These are phyloP conservation scores for Raddia guianensis DNA, from an alignment of 176 grass and related monocot species.

Conservation along the genomic window DNA sequence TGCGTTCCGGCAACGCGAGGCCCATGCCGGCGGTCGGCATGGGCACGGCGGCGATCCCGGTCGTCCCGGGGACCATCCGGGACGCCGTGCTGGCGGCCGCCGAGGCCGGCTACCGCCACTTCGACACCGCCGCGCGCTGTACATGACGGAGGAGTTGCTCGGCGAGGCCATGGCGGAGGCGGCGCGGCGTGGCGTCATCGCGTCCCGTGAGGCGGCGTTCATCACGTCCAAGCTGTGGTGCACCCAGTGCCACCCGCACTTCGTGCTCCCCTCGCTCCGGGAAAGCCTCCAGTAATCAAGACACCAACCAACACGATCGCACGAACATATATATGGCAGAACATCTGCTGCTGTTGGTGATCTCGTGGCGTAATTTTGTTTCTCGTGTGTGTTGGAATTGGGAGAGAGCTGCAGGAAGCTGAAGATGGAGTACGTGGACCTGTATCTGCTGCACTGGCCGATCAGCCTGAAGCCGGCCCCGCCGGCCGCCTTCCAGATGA, in stretches of 20 bases:
- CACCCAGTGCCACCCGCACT: conserved; percentile 58
- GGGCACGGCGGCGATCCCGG: conserved; percentile 42
- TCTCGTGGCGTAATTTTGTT: no score
- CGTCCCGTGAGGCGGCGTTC: conserved; percentile 62
- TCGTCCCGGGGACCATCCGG: background rate
- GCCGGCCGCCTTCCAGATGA: background rate
- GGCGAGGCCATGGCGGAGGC: conserved; percentile 53
- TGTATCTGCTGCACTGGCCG: conserved; percentile 74
- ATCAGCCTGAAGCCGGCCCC: conserved; percentile 45
- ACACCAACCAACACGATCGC: no score
- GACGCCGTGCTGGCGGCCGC: conserved; percentile 54
- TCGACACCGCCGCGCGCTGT: conserved; percentile 58
- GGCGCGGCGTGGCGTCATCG: conserved; percentile 36
- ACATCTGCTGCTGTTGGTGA: no score
- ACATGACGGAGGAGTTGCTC: conserved; percentile 47
- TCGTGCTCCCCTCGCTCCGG: conserved; percentile 56
- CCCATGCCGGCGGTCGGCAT: conserved; percentile 55
- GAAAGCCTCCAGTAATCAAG: conserved; percentile 48
- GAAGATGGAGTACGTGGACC: conserved; percentile 71
- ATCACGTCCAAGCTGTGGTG: conserved; percentile 81
- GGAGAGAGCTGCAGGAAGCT: conserved; percentile 39
- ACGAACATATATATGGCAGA: no score
- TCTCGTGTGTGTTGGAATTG: no score
- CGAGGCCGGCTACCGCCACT: conserved; percentile 66
- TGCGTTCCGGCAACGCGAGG: conserved; percentile 38